Conservation (phyloP, 2,329 filamentous ascomycete species). For the Colletotrichum melonis region DNA sequence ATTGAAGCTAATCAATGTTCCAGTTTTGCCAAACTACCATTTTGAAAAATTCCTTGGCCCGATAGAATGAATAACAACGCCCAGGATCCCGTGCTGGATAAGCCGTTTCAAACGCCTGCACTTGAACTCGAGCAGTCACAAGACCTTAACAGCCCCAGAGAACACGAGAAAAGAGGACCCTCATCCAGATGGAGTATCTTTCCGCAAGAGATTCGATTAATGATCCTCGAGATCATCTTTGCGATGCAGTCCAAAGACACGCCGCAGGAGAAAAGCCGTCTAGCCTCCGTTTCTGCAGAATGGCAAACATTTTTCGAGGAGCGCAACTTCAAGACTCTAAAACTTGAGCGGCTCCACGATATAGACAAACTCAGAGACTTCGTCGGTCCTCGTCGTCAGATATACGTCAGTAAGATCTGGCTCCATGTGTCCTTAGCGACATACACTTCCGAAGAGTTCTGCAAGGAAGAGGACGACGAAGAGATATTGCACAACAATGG, state of each 20-base stretch:
- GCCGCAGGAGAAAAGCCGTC: not conserved
- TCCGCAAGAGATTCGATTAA: not conserved
- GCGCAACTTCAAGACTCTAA: not conserved
- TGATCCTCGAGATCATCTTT: not conserved
- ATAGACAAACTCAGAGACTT: not conserved
- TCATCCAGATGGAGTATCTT: not conserved
- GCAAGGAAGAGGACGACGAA: not conserved
- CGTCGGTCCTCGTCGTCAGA: not conserved
- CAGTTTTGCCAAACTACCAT: not conserved
- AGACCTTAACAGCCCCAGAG: not conserved
- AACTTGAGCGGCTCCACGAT: not conserved
- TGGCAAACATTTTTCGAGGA: constrained; percentile 1
- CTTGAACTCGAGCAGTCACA: not conserved
- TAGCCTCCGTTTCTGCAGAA: not conserved
- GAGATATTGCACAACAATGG: not conserved
- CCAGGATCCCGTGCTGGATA: not conserved
- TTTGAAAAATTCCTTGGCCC: not conserved
- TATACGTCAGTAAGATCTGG: not conserved
- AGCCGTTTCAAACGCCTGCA: too few relatives aligned
- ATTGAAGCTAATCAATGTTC: too few relatives aligned
- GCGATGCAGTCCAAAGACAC: not conserved
- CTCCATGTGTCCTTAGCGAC: not conserved
- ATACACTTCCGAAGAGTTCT: not conserved
- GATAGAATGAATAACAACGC: not conserved
- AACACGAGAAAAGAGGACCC: not conserved